Evolutionary conservation across 306 rosid genomes (phyloP), one percentile per base, ranked within the genome.

Genomic region (Cucurbita ficifolia): DNA sequence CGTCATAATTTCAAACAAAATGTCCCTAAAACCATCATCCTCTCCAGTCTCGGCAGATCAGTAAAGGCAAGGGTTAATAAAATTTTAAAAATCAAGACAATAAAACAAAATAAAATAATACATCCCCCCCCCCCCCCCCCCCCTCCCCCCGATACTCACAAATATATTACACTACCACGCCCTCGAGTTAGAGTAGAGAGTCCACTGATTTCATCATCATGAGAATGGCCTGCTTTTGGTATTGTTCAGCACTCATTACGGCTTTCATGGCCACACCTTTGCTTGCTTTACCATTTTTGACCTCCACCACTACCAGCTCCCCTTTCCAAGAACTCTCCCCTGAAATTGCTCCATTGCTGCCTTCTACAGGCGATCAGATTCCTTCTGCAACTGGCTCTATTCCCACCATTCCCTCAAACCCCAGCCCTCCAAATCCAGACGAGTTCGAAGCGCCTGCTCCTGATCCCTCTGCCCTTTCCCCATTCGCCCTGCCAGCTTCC

Each of bases 361-460:
- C 98, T 54, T 88, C 96, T 24, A 82, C 90, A 9, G 98, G 96
- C 38, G 88, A 74, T n/a, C 80, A 73, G 35, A 70, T 86, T 60
- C 82, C 90, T 2, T 80, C 87, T 62, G 88, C 98, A 24, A 42
- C 82, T 74, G 87, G 85, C 76, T 86, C 83, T 58, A 89, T 92
- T 80, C 96, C 98, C 81, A 88, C 85, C 76, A 90, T 92, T 79
- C 96, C 98, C 72, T 87, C 98, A 39, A 90, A 79, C 77, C 96
- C 88, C 52, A 90, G 98, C 79, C 96, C 97, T 76, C 91, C 90
- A 54, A 88, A 90, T 80, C 98, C 96, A 35, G 96, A 92, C 76
- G 89, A 84, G 5, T 50, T 38, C 7, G 70, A 43, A 2, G 84
- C 92, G 0, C 77, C 76, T 1, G 95, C 89, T 14, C 90, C 98